Evolutionary conservation across 441 rosid genomes (phyloP), one percentile per base, ranked within the genome.

Genomic region (Corymbia citriodora): DNA sequence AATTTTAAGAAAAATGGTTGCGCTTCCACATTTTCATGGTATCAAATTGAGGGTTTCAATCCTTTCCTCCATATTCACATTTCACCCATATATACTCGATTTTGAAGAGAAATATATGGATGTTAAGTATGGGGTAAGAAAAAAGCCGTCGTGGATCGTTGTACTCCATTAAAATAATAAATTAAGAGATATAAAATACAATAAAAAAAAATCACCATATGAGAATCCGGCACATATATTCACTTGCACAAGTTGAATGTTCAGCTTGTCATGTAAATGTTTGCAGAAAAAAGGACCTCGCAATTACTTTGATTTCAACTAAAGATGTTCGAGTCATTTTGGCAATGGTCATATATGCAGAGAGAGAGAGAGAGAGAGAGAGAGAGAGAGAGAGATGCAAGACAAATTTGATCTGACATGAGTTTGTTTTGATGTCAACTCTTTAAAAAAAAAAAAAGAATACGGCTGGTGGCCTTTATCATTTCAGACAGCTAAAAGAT

Each of bases 1-100:
- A 74, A 74, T 13, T 21, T 40, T 6, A 74, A 40, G 27, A 74
- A 74, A 40, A 21, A 74, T 7, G 17, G 10, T 40, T 19, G 50
- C 0, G 0, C 2, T 40, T 45, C 1, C 1, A 40, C 52, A 40
- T 72, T 6, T 21, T 33, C 10, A 5, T 33, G 14, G 21, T 70
- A 72, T 72, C 15, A 18, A 33, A 72, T 72, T 72, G 48, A 72
- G 81, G 8, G 14, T 72, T 36, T 33, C 3, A 14, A 33, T 36
- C 40, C 12, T 10, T 33, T 18, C 48, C 48, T 72, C 15, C 82
- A 33, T 65, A 65, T 36, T 70, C 25, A 10, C 48, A 5, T 74
- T 12, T 29, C 17, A 40, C 85, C 85, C n/a, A 45, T 11, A 10
- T 40, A 25, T 12, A 40, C 17, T 74, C n/a, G 40, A 19, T 74